Evolutionary conservation across 169 alveolate species (phyloP).

Genomic region (Eimeria praecox): DNA sequence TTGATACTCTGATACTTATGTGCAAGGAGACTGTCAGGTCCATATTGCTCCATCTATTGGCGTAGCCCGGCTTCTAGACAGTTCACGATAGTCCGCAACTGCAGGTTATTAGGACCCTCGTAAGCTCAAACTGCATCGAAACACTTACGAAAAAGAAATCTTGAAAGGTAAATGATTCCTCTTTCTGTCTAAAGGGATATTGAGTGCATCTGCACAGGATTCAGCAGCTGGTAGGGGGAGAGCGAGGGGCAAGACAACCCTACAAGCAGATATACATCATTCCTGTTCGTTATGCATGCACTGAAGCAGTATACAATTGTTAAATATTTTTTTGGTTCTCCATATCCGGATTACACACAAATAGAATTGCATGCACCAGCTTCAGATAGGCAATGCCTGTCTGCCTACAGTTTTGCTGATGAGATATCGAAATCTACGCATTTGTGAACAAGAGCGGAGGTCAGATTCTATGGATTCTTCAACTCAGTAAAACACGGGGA

Average conservation of each 20-base stretch:
- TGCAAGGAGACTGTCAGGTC: background rate
- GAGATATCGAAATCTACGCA: no score
- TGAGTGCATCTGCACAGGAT: background rate
- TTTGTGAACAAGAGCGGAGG: no score
- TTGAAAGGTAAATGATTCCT: background rate
- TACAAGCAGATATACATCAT: background rate
- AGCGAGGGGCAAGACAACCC: background rate
- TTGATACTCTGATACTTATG: no score
- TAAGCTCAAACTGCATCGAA: background rate
- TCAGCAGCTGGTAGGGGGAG: background rate
- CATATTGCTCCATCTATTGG: background rate
- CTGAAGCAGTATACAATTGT: background rate
- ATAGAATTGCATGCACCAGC: background rate
- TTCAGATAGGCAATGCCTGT: no score
- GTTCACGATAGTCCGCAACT: no score
- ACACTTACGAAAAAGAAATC: no score
- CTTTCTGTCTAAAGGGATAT: background rate
- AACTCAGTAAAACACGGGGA: no score
- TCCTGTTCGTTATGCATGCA: background rate
- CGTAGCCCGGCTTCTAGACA: background rate
- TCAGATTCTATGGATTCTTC: no score
- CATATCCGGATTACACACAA: background rate
- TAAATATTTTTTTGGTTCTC: background rate
- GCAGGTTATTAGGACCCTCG: background rate
- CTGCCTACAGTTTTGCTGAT: no score